These are phyloP conservation scores for Cryptococcus sp. DNA, from an alignment of 1,284 basidiomycete genomes.

Conservation along the genomic window DNA sequence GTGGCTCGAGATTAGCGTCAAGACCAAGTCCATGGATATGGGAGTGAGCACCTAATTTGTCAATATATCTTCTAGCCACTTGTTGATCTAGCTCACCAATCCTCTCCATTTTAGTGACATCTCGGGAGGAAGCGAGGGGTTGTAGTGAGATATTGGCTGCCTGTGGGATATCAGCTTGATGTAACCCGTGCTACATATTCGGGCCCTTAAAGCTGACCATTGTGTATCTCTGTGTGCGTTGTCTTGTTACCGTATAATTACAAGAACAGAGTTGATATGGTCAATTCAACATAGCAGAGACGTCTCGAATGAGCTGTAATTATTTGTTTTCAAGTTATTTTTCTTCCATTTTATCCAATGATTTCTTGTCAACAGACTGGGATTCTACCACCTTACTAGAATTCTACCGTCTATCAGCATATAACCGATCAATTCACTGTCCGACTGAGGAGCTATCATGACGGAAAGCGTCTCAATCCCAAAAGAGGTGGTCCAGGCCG, in stretches of 20 bases:
- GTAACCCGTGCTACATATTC: not conserved
- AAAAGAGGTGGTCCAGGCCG: too few relatives aligned
- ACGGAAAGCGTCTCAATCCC: too few relatives aligned
- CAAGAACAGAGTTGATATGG: not conserved
- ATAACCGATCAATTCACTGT: too few relatives aligned
- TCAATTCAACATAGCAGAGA: not conserved
- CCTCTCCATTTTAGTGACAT: slow-evolving; percentile 93
- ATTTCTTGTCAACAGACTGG: too few relatives aligned
- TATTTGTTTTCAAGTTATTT: too few relatives aligned
- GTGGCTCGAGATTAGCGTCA: slow-evolving; percentile 82
- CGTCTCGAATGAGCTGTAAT: too few relatives aligned
- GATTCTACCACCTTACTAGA: too few relatives aligned
- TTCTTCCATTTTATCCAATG: too few relatives aligned
- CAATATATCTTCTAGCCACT: too few relatives aligned
- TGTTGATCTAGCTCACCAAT: slow-evolving; percentile 59
- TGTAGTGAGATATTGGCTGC: slow-evolving; percentile 49
- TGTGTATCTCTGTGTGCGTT: slow-evolving; percentile 4
- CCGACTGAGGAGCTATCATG: too few relatives aligned
- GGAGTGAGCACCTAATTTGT: slow-evolving; percentile 76
- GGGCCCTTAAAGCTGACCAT: slow-evolving; percentile 1
- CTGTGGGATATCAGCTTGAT: slow-evolving; percentile 14
- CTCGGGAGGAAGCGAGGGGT: slow-evolving; percentile 55
- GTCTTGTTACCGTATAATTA: not conserved
- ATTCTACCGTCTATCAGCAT: too few relatives aligned
- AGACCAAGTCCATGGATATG: slow-evolving; percentile 92